A percentile compares a stretch with the other conserved stretches of the same genome.
phyloP scores from a whole-genome alignment of 108 stramenopile genomes.

The Discostella pseudostelligera region DNA sequence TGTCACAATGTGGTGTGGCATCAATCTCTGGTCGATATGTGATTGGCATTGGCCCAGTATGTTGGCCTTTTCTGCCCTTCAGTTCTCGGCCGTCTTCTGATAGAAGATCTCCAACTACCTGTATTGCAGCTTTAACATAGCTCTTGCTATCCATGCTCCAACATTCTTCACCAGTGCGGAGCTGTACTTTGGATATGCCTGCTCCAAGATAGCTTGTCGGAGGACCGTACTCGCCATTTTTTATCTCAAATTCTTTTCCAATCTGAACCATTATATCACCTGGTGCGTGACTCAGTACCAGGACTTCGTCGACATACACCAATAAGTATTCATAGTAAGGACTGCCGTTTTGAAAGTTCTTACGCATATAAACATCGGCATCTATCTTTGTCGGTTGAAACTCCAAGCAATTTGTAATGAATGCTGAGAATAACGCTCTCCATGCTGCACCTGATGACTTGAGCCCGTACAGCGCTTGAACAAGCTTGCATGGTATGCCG shows the following conservation, averaged over 20 bases:
- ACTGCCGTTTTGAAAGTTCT: constrained; percentile 2
- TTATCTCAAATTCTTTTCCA: constrained; percentile 9
- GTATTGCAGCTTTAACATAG: constrained; percentile 12
- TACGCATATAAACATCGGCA: constrained; percentile 40
- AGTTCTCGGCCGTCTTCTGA: neutral
- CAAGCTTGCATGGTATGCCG: no score
- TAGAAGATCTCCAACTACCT: constrained; percentile 4
- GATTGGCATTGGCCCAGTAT: constrained; percentile 31
- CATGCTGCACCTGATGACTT: neutral
- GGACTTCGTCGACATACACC: constrained; percentile 42
- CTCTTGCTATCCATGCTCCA: constrained; percentile 1
- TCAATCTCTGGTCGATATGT: constrained; percentile 33
- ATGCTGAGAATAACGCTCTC: neutral
- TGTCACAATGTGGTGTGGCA: neutral
- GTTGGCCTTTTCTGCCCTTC: neutral
- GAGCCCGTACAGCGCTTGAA: no score
- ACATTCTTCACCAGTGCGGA: neutral
- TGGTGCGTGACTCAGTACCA: neutral
- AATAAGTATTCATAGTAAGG: constrained; percentile 41
- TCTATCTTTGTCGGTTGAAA: constrained; percentile 29
- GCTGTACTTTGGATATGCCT: neutral
- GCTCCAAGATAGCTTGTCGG: constrained; percentile 4
- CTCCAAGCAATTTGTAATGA: constrained; percentile 10
- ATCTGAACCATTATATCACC: neutral
- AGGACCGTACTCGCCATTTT: neutral